Evolutionary conservation across 1,139 yeast species (phyloP).

Genomic region (Magnusiomyces paraingens): DNA sequence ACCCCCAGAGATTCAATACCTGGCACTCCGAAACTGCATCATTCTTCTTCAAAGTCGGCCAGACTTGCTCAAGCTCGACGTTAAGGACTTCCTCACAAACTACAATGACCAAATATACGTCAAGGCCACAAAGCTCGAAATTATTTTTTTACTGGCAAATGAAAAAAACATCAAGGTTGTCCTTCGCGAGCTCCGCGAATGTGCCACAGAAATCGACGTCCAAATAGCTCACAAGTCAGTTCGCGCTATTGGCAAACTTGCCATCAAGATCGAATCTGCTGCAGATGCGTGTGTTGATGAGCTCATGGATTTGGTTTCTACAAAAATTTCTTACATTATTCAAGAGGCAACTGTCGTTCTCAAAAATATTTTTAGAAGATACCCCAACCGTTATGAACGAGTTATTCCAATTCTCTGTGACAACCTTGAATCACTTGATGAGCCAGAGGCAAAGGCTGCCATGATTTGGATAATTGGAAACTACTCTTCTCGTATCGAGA

Average conservation of each 20-base stretch:
- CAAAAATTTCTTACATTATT: slow-evolving; percentile 66
- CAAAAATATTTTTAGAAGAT: slow-evolving; percentile 69
- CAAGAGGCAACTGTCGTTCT: slow-evolving; percentile 77
- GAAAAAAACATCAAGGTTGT: slow-evolving; percentile 56
- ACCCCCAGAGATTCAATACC: slow-evolving; percentile 78
- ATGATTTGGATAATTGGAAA: slow-evolving; percentile 83
- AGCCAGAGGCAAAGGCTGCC: slow-evolving; percentile 73
- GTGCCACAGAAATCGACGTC: slow-evolving; percentile 79
- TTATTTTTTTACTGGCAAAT: slow-evolving; percentile 71
- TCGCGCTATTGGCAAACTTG: slow-evolving; percentile 83
- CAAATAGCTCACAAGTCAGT: slow-evolving; percentile 84
- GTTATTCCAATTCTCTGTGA: slow-evolving; percentile 41
- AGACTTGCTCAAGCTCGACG: slow-evolving; percentile 57
- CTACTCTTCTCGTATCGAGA: slow-evolving; percentile 47
- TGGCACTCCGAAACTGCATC: slow-evolving; percentile 75
- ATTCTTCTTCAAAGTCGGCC: slow-evolving; percentile 63
- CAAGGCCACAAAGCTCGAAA: slow-evolving; percentile 85
- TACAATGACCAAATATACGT: slow-evolving; percentile 83
- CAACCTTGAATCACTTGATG: slow-evolving; percentile 47
- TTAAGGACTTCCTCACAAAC: slow-evolving; percentile 71
- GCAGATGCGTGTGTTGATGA: slow-evolving; percentile 61
- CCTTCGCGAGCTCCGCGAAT: slow-evolving; percentile 70
- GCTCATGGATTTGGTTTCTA: slow-evolving; percentile 52
- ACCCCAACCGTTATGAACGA: slow-evolving; percentile 49
- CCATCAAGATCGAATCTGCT: slow-evolving; percentile 59